Conservation (phyloP, 1,284 basidiomycete species). For the Ganoderma meredithae region DNA sequence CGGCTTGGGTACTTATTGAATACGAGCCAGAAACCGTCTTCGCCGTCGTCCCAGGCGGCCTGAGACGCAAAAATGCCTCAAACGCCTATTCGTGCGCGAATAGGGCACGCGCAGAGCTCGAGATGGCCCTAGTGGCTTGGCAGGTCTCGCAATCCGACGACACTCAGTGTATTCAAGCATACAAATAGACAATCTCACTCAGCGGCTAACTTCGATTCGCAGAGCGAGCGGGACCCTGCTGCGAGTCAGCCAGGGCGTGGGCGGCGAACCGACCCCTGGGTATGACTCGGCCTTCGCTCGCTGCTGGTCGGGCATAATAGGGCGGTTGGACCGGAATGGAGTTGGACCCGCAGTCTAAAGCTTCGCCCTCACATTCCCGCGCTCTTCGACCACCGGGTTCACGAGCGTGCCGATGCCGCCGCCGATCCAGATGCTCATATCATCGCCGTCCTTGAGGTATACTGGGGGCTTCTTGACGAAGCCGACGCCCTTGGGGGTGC, state of each 20-base stretch:
- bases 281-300: neutral
- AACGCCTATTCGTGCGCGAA: neutral
- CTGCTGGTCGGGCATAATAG: neutral
- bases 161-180: slow-evolving; percentile 8
- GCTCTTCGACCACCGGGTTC: slow-evolving; percentile 78
- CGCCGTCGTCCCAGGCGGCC: neutral
- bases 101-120: neutral
- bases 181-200: slow-evolving; percentile 16
- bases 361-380: slow-evolving; percentile 47
- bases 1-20: neutral
- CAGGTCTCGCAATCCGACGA: neutral
- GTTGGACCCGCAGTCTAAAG: slow-evolving; percentile 39
- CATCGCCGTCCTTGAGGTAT: slow-evolving; percentile 81
- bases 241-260: neutral
- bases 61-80: neutral
- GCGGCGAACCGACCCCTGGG: neutral
- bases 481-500: slow-evolving; percentile 81
- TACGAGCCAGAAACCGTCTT: neutral
- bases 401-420: slow-evolving; percentile 76
- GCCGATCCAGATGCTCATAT: slow-evolving; percentile 70
- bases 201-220: slow-evolving; percentile 13
- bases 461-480: slow-evolving; percentile 75
- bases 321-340: neutral
- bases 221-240: neutral
- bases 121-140: neutral